These are phyloP conservation scores for Phytophthora hibernalis DNA, from an alignment of 352 stramenopile species.

Conservation along the genomic window DNA sequence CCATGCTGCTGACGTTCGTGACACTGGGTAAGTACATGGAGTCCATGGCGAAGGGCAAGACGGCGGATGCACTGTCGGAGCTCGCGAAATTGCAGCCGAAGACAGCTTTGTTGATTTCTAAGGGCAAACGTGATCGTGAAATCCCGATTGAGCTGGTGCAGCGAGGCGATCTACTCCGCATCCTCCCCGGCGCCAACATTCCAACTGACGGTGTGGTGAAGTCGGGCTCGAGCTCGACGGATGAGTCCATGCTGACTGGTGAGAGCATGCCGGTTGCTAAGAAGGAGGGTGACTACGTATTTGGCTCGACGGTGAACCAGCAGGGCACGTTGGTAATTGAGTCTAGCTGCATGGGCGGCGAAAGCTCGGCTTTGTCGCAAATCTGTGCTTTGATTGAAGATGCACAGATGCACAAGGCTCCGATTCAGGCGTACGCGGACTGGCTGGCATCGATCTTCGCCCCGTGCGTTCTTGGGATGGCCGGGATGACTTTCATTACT, in stretches of 20 bases:
- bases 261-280: slow-evolving; percentile 91
- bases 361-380: slow-evolving; percentile 74
- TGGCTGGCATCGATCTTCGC: slow-evolving; percentile 45
- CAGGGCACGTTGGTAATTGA: slow-evolving; percentile 89
- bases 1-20: slow-evolving; percentile 89
- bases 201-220: slow-evolving; percentile 86
- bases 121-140: slow-evolving; percentile 62
- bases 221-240: slow-evolving; percentile 64
- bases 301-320: slow-evolving; percentile 86
- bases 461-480: slow-evolving; percentile 46
- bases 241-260: slow-evolving; percentile 89
- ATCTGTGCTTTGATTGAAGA: slow-evolving; percentile 89
- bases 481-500: slow-evolving; percentile 16
- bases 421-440: slow-evolving; percentile 88
- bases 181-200: slow-evolving; percentile 78
- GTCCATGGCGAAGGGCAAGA: slow-evolving; percentile 88
- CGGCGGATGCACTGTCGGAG: slow-evolving; percentile 74
- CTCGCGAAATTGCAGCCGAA: slow-evolving; percentile 84
- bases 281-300: slow-evolving; percentile 74
- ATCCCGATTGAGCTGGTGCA: slow-evolving; percentile 89
- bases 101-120: slow-evolving; percentile 66
- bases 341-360: slow-evolving; percentile 75
- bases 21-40: slow-evolving; percentile 91
- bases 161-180: slow-evolving; percentile 74
- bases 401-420: slow-evolving; percentile 88